Conservation (phyloP, 2,329 filamentous ascomycete species). For the Diaporthe vexans region DNA sequence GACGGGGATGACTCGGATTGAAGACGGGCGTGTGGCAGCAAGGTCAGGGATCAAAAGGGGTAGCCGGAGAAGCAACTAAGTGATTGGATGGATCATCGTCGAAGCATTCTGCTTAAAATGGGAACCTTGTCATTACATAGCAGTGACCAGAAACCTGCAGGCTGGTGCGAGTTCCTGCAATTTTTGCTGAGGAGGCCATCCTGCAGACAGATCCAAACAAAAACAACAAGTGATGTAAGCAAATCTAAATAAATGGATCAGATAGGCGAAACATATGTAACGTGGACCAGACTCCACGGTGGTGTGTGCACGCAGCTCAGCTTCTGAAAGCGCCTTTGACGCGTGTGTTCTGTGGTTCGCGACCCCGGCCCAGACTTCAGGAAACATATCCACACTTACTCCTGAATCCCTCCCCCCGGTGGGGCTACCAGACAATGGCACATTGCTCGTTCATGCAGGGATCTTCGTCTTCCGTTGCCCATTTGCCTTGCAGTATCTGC, state of each 20-base stretch:
- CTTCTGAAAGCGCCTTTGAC: background rate
- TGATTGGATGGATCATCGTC: background rate
- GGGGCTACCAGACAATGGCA: slow-evolving; percentile 24
- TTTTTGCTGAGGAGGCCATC: background rate
- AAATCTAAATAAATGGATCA: background rate
- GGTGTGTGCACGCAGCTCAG: background rate
- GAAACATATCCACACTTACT: slow-evolving; percentile 33
- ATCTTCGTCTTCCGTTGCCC: background rate
- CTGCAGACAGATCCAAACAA: background rate
- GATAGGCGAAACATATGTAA: background rate
- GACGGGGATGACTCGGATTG: too few relatives aligned
- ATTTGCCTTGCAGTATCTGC: background rate
- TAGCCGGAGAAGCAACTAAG: background rate
- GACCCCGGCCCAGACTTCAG: slow-evolving; percentile 11
- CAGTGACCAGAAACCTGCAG: too few relatives aligned
- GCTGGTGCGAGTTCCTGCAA: background rate
- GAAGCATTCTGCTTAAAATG: background rate
- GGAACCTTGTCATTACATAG: background rate
- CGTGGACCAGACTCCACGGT: background rate
- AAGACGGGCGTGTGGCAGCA: background rate
- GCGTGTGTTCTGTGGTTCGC: slow-evolving; percentile 15
- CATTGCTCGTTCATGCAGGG: slow-evolving; percentile 30
- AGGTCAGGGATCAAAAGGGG: slow-evolving; percentile 38
- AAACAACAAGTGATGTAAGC: too few relatives aligned
- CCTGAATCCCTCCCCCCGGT: slow-evolving; percentile 26